phyloP scores from a whole-genome alignment of 495 filamentous ascomycete species.

The Penicillium paradoxum region DNA sequence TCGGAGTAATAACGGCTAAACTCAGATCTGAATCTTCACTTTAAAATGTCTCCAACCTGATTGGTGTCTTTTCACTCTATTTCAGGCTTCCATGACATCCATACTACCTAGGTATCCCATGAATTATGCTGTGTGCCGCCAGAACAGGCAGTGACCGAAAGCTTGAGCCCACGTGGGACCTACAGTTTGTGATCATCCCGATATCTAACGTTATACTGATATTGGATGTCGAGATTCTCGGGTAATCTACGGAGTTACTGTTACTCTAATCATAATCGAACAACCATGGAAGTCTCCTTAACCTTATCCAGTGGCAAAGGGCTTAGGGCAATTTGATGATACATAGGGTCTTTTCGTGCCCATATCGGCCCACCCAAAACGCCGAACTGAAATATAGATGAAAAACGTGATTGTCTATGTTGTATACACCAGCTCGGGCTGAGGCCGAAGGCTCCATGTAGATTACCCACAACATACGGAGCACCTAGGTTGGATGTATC shows the following conservation, averaged over 20 bases:
- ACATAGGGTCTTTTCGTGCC: background rate
- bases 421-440: background rate
- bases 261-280: background rate
- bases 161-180: constrained; percentile 18
- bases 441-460: background rate
- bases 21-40: constrained; percentile 1
- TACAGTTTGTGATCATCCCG: background rate
- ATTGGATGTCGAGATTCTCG: background rate
- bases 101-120: background rate
- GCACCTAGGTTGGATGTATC: too few species aligned
- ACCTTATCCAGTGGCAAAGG: background rate
- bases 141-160: constrained; percentile 13
- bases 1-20: background rate
- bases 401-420: too few species aligned
- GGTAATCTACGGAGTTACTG: too few species aligned
- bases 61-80: background rate
- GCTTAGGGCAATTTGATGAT: background rate
- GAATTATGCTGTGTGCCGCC: too few species aligned
- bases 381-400: too few species aligned
- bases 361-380: too few species aligned
- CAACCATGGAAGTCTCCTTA: background rate
- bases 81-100: background rate
- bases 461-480: too few species aligned
- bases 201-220: background rate
- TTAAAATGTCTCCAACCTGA: background rate